phyloP scores from a whole-genome alignment of 2,329 filamentous ascomycete species.

The Magnaporthales sp. region DNA sequence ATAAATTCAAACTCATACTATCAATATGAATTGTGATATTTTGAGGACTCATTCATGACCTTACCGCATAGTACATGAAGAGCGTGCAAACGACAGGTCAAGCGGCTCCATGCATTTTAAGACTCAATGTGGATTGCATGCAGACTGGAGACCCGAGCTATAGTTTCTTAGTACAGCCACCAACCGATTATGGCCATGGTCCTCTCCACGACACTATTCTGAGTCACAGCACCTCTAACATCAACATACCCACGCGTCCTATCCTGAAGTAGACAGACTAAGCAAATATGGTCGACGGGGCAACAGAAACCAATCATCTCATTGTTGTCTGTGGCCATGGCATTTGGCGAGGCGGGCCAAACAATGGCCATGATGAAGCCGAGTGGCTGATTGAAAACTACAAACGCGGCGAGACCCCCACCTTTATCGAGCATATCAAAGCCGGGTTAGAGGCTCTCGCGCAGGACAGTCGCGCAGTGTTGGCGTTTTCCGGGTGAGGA shows the following conservation, averaged over 20 bases:
- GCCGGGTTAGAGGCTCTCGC: constrained; percentile 49
- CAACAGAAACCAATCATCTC: constrained; percentile 37
- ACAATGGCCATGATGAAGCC: constrained; percentile 40
- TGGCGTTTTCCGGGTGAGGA: constrained; percentile 64
- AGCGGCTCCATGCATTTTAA: background rate
- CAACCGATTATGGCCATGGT: background rate
- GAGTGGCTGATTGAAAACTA: constrained; percentile 72
- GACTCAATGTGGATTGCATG: background rate
- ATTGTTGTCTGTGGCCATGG: constrained; percentile 80
- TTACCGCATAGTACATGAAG: background rate
- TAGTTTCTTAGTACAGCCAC: background rate
- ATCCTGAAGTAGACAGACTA: background rate
- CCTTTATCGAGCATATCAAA: constrained; percentile 69
- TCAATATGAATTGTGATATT: background rate
- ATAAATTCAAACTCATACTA: background rate
- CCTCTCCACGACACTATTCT: background rate
- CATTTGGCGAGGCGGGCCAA: constrained; percentile 58
- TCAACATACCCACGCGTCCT: background rate
- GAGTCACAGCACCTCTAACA: background rate
- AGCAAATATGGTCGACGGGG: background rate
- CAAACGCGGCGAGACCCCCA: constrained; percentile 68
- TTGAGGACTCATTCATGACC: background rate
- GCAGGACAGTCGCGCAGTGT: constrained; percentile 34
- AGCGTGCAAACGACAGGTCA: background rate
- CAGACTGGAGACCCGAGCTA: background rate